phyloP scores from a whole-genome alignment of 139 green algal species.

The Micractinium conductrix region DNA sequence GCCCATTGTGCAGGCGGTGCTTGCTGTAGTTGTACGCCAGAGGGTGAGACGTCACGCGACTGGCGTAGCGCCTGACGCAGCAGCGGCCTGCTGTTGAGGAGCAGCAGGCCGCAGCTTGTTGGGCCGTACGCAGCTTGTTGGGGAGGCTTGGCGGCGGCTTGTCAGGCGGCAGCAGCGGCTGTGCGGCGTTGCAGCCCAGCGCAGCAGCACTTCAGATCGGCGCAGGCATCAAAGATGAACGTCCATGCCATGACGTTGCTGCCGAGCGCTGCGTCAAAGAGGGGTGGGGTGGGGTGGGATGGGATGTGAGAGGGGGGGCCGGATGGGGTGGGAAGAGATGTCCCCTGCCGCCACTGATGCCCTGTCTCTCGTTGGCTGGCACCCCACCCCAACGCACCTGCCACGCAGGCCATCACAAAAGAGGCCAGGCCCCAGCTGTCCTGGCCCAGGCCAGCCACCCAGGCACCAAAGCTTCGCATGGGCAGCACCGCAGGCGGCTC shows the following conservation, averaged over 20 bases:
- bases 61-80: too few relatives aligned
- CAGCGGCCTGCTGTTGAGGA: too few relatives aligned
- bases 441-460: neutral
- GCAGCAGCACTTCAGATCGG: neutral
- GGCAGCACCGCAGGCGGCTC: neutral
- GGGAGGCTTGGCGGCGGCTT: too few relatives aligned
- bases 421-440: neutral
- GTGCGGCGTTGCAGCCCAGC: too few relatives aligned
- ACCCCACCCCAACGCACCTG: too few relatives aligned
- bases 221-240: conserved; percentile 4
- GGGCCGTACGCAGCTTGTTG: too few relatives aligned
- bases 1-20: too few relatives aligned
- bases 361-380: neutral
- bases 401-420: neutral
- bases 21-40: too few relatives aligned
- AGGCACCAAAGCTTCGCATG: conserved; percentile 18
- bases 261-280: neutral
- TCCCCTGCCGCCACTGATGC: neutral
- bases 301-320: neutral
- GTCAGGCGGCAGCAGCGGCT: too few relatives aligned
- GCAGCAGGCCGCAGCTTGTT: too few relatives aligned
- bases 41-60: too few relatives aligned
- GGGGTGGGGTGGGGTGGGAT: neutral
- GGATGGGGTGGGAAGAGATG: neutral
- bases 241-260: conserved; percentile 1